Percentiles rank a stretch among this genome's conserved stretches.
phyloP scores from a whole-genome alignment of 768 basidiomycete species.

The Cystobasidium ongulense region DNA sequence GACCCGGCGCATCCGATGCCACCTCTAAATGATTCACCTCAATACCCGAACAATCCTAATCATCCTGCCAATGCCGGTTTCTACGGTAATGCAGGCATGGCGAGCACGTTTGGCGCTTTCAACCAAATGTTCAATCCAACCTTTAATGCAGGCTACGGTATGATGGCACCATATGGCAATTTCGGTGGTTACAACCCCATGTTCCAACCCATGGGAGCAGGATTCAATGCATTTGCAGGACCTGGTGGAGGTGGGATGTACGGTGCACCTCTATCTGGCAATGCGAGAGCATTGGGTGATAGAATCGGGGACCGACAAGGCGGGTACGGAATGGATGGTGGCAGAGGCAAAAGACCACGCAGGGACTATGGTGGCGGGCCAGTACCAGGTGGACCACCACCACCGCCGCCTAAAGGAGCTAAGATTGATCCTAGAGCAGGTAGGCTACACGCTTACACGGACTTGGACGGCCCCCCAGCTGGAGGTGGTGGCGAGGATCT shows the following conservation, averaged over 20 bases:
- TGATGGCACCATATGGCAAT: constrained; percentile 3
- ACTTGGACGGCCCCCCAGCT: constrained; percentile 24
- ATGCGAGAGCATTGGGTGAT: constrained; percentile 1
- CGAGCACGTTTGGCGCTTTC: constrained; percentile 23
- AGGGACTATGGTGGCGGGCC: neutral
- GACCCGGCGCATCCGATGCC: constrained; percentile 67
- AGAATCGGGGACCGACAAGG: constrained; percentile 23
- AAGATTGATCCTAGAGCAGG: constrained; percentile 27
- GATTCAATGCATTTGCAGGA: neutral
- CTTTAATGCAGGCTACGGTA: neutral
- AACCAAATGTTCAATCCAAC: constrained; percentile 27
- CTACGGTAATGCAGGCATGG: constrained; percentile 17
- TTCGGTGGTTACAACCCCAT: neutral
- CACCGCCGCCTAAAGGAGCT: constrained; percentile 21
- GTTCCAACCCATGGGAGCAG: constrained; percentile 21
- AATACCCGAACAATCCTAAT: constrained; percentile 56
- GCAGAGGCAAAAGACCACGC: constrained; percentile 3
- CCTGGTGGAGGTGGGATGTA: neutral
- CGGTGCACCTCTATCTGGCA: neutral
- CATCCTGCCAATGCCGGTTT: neutral
- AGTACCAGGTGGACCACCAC: constrained; percentile 2
- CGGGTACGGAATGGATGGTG: constrained; percentile 1
- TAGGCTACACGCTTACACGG: constrained; percentile 21
- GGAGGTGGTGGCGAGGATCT: constrained; percentile 5
- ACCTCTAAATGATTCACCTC: constrained; percentile 56